Evolutionary conservation across 768 basidiomycete species (phyloP).

Genomic region (Paxillus ammoniavirescens): DNA sequence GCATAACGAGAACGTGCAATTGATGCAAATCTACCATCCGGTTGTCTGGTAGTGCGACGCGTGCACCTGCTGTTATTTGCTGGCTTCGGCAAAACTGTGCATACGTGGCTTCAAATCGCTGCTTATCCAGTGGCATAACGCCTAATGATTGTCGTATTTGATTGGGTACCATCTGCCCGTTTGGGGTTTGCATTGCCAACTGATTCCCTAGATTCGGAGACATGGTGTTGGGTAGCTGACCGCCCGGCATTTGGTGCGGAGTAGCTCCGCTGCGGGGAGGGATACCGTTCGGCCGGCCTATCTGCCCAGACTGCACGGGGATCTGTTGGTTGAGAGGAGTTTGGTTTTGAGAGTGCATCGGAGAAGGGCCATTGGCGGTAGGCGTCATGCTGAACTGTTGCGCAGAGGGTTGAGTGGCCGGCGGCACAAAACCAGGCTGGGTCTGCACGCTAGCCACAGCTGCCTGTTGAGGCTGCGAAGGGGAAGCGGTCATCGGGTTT

Average conservation of each 20-base stretch:
- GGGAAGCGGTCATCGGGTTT: constrained; percentile 14
- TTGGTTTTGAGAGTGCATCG: constrained; percentile 17
- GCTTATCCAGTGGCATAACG: constrained; percentile 45
- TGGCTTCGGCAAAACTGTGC: constrained; percentile 46
- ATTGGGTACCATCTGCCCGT: constrained; percentile 22
- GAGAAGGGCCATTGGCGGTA: constrained; percentile 13
- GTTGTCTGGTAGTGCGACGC: constrained; percentile 48
- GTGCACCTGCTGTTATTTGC: constrained; percentile 38
- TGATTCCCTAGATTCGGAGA: constrained; percentile 35
- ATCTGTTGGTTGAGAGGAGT: constrained; percentile 26
- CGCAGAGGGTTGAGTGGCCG: constrained; percentile 10
- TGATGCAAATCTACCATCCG: constrained; percentile 57
- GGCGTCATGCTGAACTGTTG: constrained; percentile 21
- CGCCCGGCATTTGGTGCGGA: constrained; percentile 34
- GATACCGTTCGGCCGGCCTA: constrained; percentile 27
- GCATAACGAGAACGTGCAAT: constrained; percentile 59
- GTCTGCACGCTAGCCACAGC: constrained; percentile 11
- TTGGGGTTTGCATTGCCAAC: constrained; percentile 13
- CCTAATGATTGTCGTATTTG: constrained; percentile 10
- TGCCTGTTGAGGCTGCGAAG: constrained; percentile 17
- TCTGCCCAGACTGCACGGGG: constrained; percentile 31
- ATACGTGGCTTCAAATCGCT: constrained; percentile 52
- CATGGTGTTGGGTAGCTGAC: constrained; percentile 31
- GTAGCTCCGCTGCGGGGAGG: constrained; percentile 40
- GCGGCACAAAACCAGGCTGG: constrained; percentile 22